Percentiles rank a stretch among this genome's conserved stretches.
Evolutionary conservation across 1,284 basidiomycete genomes (phyloP).

Genomic region (Blastosporella zonata): DNA sequence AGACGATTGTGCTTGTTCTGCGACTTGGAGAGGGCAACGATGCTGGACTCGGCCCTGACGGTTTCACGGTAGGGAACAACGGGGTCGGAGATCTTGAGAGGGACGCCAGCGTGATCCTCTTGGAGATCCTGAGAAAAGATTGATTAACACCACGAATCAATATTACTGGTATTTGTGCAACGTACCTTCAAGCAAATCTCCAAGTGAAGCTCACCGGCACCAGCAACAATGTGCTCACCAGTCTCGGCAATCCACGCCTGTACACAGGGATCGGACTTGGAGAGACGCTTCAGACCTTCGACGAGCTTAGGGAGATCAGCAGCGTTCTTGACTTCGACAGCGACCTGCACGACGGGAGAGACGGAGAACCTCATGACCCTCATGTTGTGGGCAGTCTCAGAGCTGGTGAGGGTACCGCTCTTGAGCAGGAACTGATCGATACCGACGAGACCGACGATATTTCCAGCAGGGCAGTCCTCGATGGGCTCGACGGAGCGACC

Average conservation of each 20-base stretch:
- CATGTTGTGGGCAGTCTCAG: constrained; percentile 99
- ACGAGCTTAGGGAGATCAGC: constrained; percentile 99
- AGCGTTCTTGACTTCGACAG: constrained; percentile 99
- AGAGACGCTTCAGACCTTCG: constrained; percentile 99
- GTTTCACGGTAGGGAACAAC: constrained; percentile 99
- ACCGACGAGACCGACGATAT: constrained; percentile 99
- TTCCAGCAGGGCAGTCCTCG: constrained; percentile 98
- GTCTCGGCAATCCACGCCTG: constrained; percentile 92
- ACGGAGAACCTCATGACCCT: constrained; percentile 99
- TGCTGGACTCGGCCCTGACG: constrained; percentile 93
- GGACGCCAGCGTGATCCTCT: constrained; percentile 99
- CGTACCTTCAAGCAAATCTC: constrained; percentile 97
- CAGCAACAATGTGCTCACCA: constrained; percentile 98
- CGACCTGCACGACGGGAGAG: constrained; percentile 98
- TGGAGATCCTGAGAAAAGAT: constrained; percentile 76
- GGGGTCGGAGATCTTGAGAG: constrained; percentile 98
- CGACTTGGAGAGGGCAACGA: constrained; percentile 97
- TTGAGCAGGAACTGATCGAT: constrained; percentile 99
- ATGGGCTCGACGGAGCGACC: constrained; percentile 98
- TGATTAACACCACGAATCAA: constrained; percentile 5
- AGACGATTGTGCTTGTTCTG: constrained; percentile 99
- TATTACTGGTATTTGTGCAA: constrained; percentile 1
- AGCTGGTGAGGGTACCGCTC: constrained; percentile 95
- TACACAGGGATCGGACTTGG: constrained; percentile 99
- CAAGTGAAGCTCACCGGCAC: constrained; percentile 98